These are phyloP conservation scores for Halophytophthora polymorphica DNA, from an alignment of 352 stramenopile genomes.

Conservation along the genomic window DNA sequence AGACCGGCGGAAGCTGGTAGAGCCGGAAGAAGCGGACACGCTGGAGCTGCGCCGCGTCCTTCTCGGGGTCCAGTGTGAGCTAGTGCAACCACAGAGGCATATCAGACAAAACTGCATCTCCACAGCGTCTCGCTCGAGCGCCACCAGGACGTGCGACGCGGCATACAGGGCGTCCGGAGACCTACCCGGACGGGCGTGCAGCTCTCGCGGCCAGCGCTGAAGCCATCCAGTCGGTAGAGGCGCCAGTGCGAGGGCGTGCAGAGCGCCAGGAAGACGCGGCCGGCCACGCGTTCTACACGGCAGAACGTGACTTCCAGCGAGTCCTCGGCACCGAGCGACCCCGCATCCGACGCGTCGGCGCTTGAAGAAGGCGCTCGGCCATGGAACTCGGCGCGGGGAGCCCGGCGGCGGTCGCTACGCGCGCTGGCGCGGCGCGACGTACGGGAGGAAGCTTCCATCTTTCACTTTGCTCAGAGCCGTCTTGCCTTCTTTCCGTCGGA, in stretches of 20 bases:
- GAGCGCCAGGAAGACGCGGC: constrained; percentile 48
- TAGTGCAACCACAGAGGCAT: constrained; percentile 17
- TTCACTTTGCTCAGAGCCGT: constrained; percentile 10
- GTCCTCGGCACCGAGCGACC: constrained; percentile 10
- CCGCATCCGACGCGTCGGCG: constrained; percentile 6
- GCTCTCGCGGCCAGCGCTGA: constrained; percentile 32
- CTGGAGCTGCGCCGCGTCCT: constrained; percentile 37
- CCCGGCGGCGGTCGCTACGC: constrained; percentile 19
- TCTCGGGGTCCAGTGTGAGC: constrained; percentile 42
- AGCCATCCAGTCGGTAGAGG: constrained; percentile 59
- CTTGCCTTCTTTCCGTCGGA: not conserved
- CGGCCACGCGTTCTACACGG: constrained; percentile 49
- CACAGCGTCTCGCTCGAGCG: not conserved
- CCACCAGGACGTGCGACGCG: not conserved
- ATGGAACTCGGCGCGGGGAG: not conserved
- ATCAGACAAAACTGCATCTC: not conserved
- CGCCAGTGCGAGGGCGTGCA: constrained; percentile 57
- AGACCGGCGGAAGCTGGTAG: constrained; percentile 28
- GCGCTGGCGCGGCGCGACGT: constrained; percentile 20
- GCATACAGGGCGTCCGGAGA: not conserved
- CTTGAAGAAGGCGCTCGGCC: constrained; percentile 1
- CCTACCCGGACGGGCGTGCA: constrained; percentile 44
- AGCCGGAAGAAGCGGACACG: constrained; percentile 61
- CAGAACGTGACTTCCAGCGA: constrained; percentile 62
- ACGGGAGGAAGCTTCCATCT: constrained; percentile 21